Conservation (phyloP, 192 early-diverging fungal genomes). For the Gorgonomyces haynaldii region DNA sequence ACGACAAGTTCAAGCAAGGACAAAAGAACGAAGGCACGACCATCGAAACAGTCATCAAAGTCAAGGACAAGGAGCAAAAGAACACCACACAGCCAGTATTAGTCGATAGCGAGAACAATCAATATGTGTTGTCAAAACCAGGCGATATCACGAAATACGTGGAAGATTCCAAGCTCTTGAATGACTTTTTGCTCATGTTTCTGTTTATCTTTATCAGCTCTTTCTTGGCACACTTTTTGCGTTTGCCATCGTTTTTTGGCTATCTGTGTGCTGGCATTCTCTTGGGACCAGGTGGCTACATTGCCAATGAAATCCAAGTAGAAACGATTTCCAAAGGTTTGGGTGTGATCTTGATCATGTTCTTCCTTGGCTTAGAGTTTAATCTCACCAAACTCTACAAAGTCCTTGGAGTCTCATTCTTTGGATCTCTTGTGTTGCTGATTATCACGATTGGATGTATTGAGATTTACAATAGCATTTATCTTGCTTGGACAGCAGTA, state of each 20-base stretch:
- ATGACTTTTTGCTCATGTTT: constrained; percentile 13
- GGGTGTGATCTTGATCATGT: constrained; percentile 46
- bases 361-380: constrained; percentile 47
- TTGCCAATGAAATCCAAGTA: constrained; percentile 35
- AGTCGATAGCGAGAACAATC: constrained; percentile 40
- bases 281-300: constrained; percentile 28
- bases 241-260: constrained; percentile 40
- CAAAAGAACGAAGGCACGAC: constrained; percentile 7
- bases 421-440: constrained; percentile 32
- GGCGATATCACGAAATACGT: constrained; percentile 18
- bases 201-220: constrained; percentile 10
- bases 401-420: constrained; percentile 34
- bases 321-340: constrained; percentile 42
- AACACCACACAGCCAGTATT: constrained; percentile 22
- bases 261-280: constrained; percentile 42
- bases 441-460: constrained; percentile 22
- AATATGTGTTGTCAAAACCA: constrained; percentile 35
- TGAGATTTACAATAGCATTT: too few species aligned
- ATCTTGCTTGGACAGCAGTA: constrained; percentile 22
- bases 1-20: constrained; percentile 5
- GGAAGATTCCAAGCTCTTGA: constrained; percentile 6
- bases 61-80: constrained; percentile 9
- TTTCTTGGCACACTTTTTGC: constrained; percentile 10
- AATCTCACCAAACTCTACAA: constrained; percentile 36
- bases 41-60: constrained; percentile 15